phyloP scores from a whole-genome alignment of 345 rosid genomes.

The Arabis alpina region DNA sequence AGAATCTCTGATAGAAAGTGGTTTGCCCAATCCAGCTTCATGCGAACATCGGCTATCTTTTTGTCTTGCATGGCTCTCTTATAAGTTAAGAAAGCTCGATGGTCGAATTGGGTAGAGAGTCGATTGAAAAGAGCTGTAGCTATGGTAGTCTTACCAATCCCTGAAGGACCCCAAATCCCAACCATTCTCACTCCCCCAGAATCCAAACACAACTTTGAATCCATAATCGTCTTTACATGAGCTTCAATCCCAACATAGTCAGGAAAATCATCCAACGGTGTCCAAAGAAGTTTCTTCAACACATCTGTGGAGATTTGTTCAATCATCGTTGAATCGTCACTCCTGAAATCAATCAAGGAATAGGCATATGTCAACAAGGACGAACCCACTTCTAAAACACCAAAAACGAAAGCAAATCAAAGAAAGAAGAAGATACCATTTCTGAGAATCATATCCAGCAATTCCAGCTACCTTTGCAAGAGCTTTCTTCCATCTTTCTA shows the following conservation, averaged over 20 bases:
- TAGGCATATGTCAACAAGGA: too few relatives aligned
- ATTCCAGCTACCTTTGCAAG: background rate
- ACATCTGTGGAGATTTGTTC: background rate
- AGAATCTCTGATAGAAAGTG: conserved; percentile 40
- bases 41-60: background rate
- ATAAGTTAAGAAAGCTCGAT: background rate
- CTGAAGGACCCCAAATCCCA: conserved; percentile 50
- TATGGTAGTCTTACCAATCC: conserved; percentile 57
- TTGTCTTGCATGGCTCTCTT: background rate
- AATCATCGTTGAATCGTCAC: background rate
- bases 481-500: background rate
- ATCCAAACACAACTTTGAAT: background rate
- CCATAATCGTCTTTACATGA: background rate
- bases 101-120: conserved; percentile 8
- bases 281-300: background rate
- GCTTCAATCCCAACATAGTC: conserved; percentile 38
- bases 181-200: conserved; percentile 14
- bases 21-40: conserved; percentile 31
- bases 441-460: background rate
- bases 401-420: too few relatives aligned
- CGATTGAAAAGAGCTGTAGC: conserved; percentile 34
- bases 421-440: too few relatives aligned
- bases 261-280: background rate
- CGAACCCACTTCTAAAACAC: too few relatives aligned
- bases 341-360: background rate